These are phyloP conservation scores for Boletus tomentosulus DNA, from an alignment of 768 basidiomycete genomes.

Conservation along the genomic window DNA sequence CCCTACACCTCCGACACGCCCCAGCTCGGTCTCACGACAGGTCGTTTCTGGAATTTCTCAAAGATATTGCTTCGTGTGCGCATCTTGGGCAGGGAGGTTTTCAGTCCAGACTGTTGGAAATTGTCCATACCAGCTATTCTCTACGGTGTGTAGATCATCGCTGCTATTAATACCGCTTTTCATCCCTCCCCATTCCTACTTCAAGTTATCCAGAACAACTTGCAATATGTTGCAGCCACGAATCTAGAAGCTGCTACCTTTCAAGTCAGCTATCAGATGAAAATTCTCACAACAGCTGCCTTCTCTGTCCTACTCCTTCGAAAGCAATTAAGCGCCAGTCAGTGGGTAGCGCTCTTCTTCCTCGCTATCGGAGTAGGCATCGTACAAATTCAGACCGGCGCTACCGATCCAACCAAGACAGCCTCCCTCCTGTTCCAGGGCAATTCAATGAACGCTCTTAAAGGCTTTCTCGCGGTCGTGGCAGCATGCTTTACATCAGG, in stretches of 20 bases:
- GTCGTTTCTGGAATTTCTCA: constrained; percentile 36
- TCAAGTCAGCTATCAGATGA: constrained; percentile 97
- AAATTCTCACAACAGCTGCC: constrained; percentile 89
- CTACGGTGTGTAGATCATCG: constrained; percentile 50
- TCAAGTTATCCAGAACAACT: constrained; percentile 86
- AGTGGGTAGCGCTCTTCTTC: constrained; percentile 84
- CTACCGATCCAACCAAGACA: constrained; percentile 20
- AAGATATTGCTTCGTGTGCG: constrained; percentile 45
- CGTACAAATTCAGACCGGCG: constrained; percentile 72
- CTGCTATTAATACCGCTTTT: neutral
- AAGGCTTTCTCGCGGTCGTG: constrained; percentile 85
- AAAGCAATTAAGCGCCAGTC: constrained; percentile 63
- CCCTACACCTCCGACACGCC: constrained; percentile 27
- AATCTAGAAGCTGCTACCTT: constrained; percentile 96
- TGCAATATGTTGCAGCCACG: constrained; percentile 91
- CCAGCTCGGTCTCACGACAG: constrained; percentile 28
- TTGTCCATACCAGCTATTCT: constrained; percentile 94
- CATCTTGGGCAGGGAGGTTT: constrained; percentile 62
- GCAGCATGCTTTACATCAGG: constrained; percentile 94
- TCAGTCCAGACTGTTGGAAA: constrained; percentile 95
- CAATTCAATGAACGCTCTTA: constrained; percentile 73
- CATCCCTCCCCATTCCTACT: constrained; percentile 1
- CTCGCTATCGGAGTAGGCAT: constrained; percentile 87
- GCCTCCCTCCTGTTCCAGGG: constrained; percentile 32
- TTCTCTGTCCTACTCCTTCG: constrained; percentile 83